A percentile compares a stretch with the other conserved stretches of the same genome.
Conservation (phyloP, 495 filamentous ascomycete genomes). For the Penicillium macrosclerotiorum region DNA sequence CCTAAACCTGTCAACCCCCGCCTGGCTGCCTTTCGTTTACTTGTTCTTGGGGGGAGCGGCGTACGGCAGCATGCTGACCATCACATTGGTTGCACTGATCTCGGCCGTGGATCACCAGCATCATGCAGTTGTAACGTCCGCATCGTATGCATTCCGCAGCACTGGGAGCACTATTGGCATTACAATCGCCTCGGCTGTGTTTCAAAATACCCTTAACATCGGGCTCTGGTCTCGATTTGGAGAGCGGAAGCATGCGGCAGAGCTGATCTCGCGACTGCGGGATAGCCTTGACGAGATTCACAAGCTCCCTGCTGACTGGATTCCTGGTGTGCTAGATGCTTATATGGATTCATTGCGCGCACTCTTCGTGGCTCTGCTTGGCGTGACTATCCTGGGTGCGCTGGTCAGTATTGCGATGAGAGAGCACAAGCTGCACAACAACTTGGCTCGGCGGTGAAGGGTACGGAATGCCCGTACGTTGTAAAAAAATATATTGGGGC, state of each 20-base stretch:
- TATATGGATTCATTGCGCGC: constrained; percentile 76
- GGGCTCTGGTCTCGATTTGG: constrained; percentile 69
- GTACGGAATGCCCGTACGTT: too few relatives aligned
- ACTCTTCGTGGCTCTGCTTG: constrained; percentile 70
- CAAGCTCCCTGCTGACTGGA: constrained; percentile 67
- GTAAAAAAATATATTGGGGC: too few relatives aligned
- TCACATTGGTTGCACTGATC: constrained; percentile 76
- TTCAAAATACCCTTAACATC: constrained; percentile 64
- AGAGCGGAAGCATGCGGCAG: constrained; percentile 57
- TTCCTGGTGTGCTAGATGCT: constrained; percentile 63
- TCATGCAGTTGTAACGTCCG: constrained; percentile 83
- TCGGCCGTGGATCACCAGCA: constrained; percentile 76
- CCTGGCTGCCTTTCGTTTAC: constrained; percentile 64
- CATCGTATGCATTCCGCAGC: constrained; percentile 77
- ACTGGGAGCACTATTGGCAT: constrained; percentile 84
- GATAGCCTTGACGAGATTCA: constrained; percentile 73
- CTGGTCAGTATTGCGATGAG: constrained; percentile 66
- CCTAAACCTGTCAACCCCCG: constrained; percentile 54
- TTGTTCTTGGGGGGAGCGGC: constrained; percentile 67
- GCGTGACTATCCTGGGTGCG: constrained; percentile 56
- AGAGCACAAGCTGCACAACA: constrained; percentile 76
- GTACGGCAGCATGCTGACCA: constrained; percentile 76
- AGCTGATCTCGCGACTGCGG: constrained; percentile 67
- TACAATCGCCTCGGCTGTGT: constrained; percentile 72
- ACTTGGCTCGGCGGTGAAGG: constrained; percentile 53